phyloP scores from a whole-genome alignment of 192 early-diverging fungal genomes.

The Lunasporangiospora selenospora region DNA sequence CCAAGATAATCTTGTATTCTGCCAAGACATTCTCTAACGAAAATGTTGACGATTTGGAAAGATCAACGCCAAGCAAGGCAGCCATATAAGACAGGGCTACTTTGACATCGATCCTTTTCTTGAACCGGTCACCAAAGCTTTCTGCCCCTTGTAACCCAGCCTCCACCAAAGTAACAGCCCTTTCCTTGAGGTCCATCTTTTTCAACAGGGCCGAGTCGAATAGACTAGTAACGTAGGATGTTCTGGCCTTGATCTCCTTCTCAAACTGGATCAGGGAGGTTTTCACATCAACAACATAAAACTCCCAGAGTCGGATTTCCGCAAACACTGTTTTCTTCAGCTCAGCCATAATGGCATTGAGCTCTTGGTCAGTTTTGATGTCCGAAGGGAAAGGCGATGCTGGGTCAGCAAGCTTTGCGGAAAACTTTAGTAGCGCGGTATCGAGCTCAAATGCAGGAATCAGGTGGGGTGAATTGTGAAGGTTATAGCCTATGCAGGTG shows the following conservation, averaged over 20 bases:
- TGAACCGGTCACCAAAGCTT: constrained; percentile 58
- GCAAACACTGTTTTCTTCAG: constrained; percentile 62
- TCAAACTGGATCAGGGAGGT: constrained; percentile 49
- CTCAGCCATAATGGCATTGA: constrained; percentile 68
- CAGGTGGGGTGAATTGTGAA: constrained; percentile 93
- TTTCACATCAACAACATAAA: constrained; percentile 79
- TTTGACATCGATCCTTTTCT: constrained; percentile 58
- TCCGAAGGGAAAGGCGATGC: constrained; percentile 50
- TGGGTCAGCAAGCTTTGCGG: constrained; percentile 59
- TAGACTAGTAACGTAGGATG: constrained; percentile 1
- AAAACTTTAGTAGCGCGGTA: constrained; percentile 80
- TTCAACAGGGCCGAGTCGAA: constrained; percentile 48
- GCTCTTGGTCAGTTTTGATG: constrained; percentile 69
- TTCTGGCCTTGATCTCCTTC: constrained; percentile 47
- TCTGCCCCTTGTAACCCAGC: constrained; percentile 38
- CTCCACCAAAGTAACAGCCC: constrained; percentile 50
- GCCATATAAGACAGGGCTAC: constrained; percentile 59
- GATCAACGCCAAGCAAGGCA: constrained; percentile 18
- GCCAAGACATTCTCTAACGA: constrained; percentile 51
- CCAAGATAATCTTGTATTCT: constrained; percentile 68
- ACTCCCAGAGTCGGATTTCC: constrained; percentile 86
- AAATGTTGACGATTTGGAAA: constrained; percentile 3
- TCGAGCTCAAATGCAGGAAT: constrained; percentile 93
- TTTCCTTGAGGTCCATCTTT: constrained; percentile 52
- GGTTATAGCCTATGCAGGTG: constrained; percentile 82